A percentile compares a stretch with the other conserved stretches of the same genome.
These are phyloP conservation scores for Eucalyptus guilfoylei DNA, from an alignment of 345 rosid genomes.

Conservation along the genomic window DNA sequence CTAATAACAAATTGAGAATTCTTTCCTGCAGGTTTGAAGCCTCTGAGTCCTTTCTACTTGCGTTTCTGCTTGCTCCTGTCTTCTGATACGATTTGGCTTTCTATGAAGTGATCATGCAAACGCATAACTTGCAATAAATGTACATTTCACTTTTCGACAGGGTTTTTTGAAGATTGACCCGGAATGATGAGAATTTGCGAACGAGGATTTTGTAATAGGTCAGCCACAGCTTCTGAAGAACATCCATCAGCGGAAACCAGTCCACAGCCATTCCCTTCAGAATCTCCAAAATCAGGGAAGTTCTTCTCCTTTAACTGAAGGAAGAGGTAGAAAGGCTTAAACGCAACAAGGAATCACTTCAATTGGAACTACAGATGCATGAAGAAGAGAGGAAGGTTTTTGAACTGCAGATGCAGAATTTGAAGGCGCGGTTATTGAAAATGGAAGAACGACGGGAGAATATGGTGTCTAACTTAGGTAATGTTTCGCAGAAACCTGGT, in stretches of 20 bases:
- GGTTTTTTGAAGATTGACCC: constrained; percentile 75
- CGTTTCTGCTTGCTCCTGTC: not conserved
- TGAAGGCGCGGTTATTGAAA: constrained; percentile 56
- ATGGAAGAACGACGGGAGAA: constrained; percentile 49
- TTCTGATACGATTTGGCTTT: not conserved
- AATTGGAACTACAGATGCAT: constrained; percentile 34
- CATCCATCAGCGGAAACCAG: constrained; percentile 80
- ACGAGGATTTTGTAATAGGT: constrained; percentile 74
- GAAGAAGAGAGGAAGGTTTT: constrained; percentile 43
- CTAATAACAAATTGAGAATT: no score
- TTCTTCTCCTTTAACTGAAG: constrained; percentile 26
- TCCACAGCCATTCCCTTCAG: constrained; percentile 77
- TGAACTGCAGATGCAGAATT: constrained; percentile 37
- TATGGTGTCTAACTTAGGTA: constrained; percentile 36
- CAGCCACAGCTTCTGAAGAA: constrained; percentile 68
- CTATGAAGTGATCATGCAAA: not conserved
- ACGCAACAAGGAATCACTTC: constrained; percentile 41
- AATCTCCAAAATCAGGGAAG: constrained; percentile 41
- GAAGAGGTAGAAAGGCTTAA: constrained; percentile 51
- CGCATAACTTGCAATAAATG: not conserved
- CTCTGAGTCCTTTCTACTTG: not conserved
- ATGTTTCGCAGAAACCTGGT: constrained; percentile 52
- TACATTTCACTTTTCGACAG: constrained; percentile 13
- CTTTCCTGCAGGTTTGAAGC: no score
- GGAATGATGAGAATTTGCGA: constrained; percentile 83